A percentile compares a stretch with the other conserved stretches of the same genome.
These are phyloP conservation scores for Hypoxylon sp. DNA, from an alignment of 2,329 filamentous ascomycete species.

Conservation along the genomic window DNA sequence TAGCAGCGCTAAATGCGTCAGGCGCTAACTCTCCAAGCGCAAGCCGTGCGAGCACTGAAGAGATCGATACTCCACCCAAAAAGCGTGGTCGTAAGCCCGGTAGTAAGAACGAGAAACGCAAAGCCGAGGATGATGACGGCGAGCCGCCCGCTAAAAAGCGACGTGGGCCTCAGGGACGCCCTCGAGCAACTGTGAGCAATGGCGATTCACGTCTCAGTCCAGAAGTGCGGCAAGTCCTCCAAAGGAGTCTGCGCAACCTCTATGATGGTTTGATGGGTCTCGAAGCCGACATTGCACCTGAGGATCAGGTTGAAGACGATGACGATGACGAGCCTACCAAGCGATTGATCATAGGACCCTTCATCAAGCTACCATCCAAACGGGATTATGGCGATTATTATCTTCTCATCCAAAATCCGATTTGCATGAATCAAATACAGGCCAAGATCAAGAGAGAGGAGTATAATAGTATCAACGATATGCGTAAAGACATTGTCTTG, in stretches of 20 bases:
- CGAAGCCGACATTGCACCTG: slow-evolving; percentile 80
- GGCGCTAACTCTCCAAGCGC: slow-evolving; percentile 80
- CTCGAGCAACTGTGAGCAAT: slow-evolving; percentile 68
- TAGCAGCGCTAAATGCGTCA: slow-evolving; percentile 54
- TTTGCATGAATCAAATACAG: slow-evolving; percentile 95
- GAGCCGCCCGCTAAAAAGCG: slow-evolving; percentile 85
- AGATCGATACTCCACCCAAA: slow-evolving; percentile 80
- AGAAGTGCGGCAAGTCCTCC: slow-evolving; percentile 81
- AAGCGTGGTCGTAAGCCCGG: slow-evolving; percentile 88
- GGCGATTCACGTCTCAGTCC: slow-evolving; percentile 68
- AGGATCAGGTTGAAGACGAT: slow-evolving; percentile 65
- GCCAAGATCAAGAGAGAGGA: slow-evolving; percentile 97
- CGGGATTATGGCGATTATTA: slow-evolving; percentile 96
- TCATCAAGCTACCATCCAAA: slow-evolving; percentile 91
- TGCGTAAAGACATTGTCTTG: slow-evolving; percentile 85
- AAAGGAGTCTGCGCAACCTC: slow-evolving; percentile 81
- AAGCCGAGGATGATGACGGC: slow-evolving; percentile 83
- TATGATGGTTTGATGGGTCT: slow-evolving; percentile 87
- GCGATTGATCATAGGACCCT: slow-evolving; percentile 91
- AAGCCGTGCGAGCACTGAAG: slow-evolving; percentile 88
- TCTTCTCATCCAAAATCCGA: slow-evolving; percentile 89
- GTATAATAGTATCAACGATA: slow-evolving; percentile 84
- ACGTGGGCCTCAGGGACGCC: slow-evolving; percentile 77
- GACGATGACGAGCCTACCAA: slow-evolving; percentile 72
- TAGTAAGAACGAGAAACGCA: slow-evolving; percentile 85